A percentile compares a stretch with the other conserved stretches of the same genome.
These are phyloP conservation scores for Funneliformis mosseae DNA, from an alignment of 192 early-diverging fungal species.

Conservation along the genomic window DNA sequence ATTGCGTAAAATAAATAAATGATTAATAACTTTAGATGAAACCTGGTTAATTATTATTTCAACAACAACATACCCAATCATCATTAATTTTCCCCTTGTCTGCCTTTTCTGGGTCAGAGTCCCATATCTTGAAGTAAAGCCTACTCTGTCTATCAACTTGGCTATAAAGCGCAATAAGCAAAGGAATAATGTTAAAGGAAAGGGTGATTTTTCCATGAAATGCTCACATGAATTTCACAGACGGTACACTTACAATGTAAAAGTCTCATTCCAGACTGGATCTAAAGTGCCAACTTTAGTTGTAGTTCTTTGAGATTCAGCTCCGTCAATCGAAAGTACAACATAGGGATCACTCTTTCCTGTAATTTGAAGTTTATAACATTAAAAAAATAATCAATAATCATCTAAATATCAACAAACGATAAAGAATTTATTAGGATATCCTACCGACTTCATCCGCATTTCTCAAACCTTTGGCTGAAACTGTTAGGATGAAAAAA, in stretches of 20 bases:
- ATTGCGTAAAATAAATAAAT: neutral
- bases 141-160: neutral
- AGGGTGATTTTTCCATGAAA: neutral
- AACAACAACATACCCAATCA: neutral
- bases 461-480: neutral
- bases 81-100: slow-evolving; percentile 27
- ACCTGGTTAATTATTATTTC: neutral
- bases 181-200: slow-evolving; percentile 19
- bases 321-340: slow-evolving; percentile 38
- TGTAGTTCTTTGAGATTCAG: slow-evolving; percentile 35
- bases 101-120: slow-evolving; percentile 34
- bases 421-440: neutral
- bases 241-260: slow-evolving; percentile 34
- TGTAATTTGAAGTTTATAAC: neutral
- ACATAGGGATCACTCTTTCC: slow-evolving; percentile 22
- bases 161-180: slow-evolving; percentile 28
- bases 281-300: slow-evolving; percentile 15
- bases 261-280: slow-evolving; percentile 41
- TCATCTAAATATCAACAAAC: no score
- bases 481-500: neutral
- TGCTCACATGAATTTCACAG: no score
- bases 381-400: neutral
- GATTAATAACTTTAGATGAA: neutral
- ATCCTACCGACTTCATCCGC: neutral
- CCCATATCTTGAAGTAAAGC: slow-evolving; percentile 35